Conservation (phyloP, 208 protist genomes). For the Crithidia bombi region DNA sequence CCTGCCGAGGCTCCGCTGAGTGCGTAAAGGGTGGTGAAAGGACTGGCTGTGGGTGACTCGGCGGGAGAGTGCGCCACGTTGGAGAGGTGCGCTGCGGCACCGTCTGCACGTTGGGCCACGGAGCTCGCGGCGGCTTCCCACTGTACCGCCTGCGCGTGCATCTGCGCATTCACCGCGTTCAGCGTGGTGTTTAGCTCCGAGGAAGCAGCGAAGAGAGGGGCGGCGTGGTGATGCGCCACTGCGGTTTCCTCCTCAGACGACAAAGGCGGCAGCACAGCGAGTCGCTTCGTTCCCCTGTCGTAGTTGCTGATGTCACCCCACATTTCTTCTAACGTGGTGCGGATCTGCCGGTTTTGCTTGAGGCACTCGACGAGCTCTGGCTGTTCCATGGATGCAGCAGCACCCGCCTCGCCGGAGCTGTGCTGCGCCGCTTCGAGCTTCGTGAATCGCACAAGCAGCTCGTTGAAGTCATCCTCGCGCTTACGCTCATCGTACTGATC, state of each 20-base stretch:
- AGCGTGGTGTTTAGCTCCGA: neutral
- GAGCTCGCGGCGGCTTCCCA: neutral
- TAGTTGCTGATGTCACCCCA: conserved; percentile 22
- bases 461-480: conserved; percentile 80
- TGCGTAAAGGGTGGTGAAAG: conserved; percentile 6
- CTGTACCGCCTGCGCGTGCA: conserved; percentile 8
- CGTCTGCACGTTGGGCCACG: neutral
- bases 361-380: conserved; percentile 27
- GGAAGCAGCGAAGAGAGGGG: no score
- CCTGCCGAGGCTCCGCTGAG: neutral
- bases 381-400: neutral
- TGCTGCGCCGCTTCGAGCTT: conserved; percentile 20
- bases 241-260: neutral
- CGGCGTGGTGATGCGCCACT: neutral
- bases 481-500: conserved; percentile 71
- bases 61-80: neutral
- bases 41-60: conserved; percentile 4
- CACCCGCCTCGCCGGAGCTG: neutral
- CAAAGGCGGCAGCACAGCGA: neutral
- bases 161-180: conserved; percentile 4
- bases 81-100: neutral
- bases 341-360: conserved; percentile 15
- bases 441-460: conserved; percentile 51
- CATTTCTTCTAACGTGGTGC: conserved; percentile 20
- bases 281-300: neutral